Conservation (phyloP, 352 stramenopile genomes). For the Elongisporangium senticosum region DNA sequence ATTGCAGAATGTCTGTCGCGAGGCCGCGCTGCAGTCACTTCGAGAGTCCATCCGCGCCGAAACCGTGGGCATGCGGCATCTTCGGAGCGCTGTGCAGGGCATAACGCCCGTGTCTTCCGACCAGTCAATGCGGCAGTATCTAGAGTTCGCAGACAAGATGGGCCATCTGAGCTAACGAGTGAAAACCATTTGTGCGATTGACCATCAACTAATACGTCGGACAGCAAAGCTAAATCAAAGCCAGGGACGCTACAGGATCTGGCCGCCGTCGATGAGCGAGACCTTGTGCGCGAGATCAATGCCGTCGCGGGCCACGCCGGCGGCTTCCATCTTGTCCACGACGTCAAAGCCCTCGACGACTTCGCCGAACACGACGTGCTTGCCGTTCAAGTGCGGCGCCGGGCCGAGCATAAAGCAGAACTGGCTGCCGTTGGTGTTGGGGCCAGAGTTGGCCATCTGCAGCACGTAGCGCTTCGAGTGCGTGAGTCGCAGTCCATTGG, state of each 20-base stretch:
- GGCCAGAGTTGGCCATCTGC: slow-evolving; percentile 97
- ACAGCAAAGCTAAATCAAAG: not conserved
- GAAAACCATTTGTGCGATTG: not conserved
- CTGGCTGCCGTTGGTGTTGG: slow-evolving; percentile 97
- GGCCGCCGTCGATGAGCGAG: slow-evolving; percentile 61
- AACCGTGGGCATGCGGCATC: slow-evolving; percentile 52
- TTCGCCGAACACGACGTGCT: slow-evolving; percentile 84
- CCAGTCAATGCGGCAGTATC: slow-evolving; percentile 48
- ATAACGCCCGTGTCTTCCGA: slow-evolving; percentile 54
- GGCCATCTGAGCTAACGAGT: slow-evolving; percentile 32
- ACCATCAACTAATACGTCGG: not conserved
- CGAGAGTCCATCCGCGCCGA: slow-evolving; percentile 59
- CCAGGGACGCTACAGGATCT: slow-evolving; percentile 33
- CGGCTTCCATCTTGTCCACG: slow-evolving; percentile 78
- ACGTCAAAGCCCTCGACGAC: slow-evolving; percentile 80
- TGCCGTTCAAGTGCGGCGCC: slow-evolving; percentile 69
- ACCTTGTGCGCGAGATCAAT: slow-evolving; percentile 72
- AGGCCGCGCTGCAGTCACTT: slow-evolving; percentile 69
- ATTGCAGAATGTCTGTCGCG: slow-evolving; percentile 78
- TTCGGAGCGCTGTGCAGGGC: slow-evolving; percentile 37
- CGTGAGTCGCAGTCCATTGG: slow-evolving; percentile 73
- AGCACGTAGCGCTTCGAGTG: slow-evolving; percentile 81
- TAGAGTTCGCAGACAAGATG: slow-evolving; percentile 57
- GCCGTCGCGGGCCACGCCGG: slow-evolving; percentile 55
- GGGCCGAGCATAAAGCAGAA: slow-evolving; percentile 98